phyloP scores from a whole-genome alignment of 1,139 yeast species.

The Entelexis sorbosivorans region DNA sequence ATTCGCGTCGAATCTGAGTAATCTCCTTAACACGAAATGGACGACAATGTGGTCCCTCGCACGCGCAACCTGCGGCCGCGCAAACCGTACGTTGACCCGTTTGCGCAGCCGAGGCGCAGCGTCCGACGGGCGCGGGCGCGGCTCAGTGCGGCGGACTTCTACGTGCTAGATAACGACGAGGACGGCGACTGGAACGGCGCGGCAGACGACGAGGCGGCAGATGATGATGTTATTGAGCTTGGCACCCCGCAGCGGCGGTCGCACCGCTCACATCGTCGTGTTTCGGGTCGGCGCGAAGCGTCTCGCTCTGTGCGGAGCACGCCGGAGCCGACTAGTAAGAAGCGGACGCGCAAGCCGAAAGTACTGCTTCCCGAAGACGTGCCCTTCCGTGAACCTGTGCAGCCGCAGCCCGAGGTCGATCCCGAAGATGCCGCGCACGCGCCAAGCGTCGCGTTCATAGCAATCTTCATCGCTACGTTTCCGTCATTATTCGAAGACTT shows the following conservation, averaged over 20 bases:
- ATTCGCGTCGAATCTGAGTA: slow-evolving; percentile 3
- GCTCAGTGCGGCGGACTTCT: slow-evolving; percentile 13
- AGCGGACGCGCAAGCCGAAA: slow-evolving; percentile 7
- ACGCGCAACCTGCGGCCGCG: slow-evolving; percentile 20
- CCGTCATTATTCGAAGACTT: slow-evolving; percentile 29
- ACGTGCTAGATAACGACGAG: slow-evolving; percentile 15
- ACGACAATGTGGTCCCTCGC: slow-evolving; percentile 11
- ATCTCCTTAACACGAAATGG: slow-evolving; percentile 10
- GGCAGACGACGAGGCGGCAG: slow-evolving; percentile 9
- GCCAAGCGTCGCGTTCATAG: slow-evolving; percentile 29
- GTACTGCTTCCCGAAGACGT: slow-evolving; percentile 27
- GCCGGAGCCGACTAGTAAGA: background rate
- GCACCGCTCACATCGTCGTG: background rate
- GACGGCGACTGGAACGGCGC: slow-evolving; percentile 17
- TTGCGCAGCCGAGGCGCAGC: slow-evolving; percentile 6
- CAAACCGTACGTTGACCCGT: slow-evolving; percentile 8
- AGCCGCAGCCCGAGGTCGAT: slow-evolving; percentile 24
- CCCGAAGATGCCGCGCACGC: slow-evolving; percentile 22
- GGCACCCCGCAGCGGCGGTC: background rate
- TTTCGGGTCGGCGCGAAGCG: background rate
- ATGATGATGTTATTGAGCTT: background rate
- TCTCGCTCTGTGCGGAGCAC: background rate
- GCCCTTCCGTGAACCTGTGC: slow-evolving; percentile 25
- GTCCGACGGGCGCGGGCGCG: slow-evolving; percentile 13
- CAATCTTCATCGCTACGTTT: slow-evolving; percentile 31